Conservation (phyloP, 2,329 filamentous ascomycete species). For the Juglanconis juglandina region DNA sequence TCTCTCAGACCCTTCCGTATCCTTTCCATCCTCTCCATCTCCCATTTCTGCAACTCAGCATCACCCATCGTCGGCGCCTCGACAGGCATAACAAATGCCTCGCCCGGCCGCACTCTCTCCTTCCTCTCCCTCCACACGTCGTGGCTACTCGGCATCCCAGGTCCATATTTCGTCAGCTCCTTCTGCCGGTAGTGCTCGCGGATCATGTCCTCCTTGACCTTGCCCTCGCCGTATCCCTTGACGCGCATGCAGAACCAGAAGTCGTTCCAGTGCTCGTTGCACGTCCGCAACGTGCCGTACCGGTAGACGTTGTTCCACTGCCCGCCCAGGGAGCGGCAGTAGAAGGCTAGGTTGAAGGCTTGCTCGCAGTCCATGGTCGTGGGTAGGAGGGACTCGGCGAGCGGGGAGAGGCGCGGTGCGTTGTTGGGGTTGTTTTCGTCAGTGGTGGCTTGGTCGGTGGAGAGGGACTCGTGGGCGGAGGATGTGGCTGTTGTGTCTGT, state of each 20-base stretch:
- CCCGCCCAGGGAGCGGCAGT: constrained; percentile 86
- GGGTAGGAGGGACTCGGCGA: constrained; percentile 70
- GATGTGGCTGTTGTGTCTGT: constrained; percentile 18
- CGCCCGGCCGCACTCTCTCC: constrained; percentile 51
- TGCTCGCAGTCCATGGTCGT: constrained; percentile 82
- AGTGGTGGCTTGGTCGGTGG: neutral
- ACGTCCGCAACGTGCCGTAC: constrained; percentile 71
- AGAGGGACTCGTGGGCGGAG: neutral
- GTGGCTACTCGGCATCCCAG: constrained; percentile 70
- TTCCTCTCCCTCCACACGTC: constrained; percentile 81
- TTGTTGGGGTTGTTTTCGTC: neutral
- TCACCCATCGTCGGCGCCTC: constrained; percentile 37
- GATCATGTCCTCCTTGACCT: constrained; percentile 59
- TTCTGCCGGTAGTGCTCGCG: constrained; percentile 66
- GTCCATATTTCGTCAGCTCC: constrained; percentile 60
- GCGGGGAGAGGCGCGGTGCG: constrained; percentile 33
- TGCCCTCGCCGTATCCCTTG: constrained; percentile 54
- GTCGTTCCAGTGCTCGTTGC: constrained; percentile 83
- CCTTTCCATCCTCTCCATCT: constrained; percentile 34
- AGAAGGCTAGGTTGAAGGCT: constrained; percentile 89
- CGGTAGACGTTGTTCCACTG: constrained; percentile 93
- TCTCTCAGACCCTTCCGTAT: constrained; percentile 32
- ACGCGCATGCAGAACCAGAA: constrained; percentile 98
- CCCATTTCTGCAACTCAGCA: constrained; percentile 38
- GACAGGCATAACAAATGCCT: constrained; percentile 42